These are phyloP conservation scores for Pichia sp. DNA, from an alignment of 1,139 yeast genomes.

Conservation along the genomic window DNA sequence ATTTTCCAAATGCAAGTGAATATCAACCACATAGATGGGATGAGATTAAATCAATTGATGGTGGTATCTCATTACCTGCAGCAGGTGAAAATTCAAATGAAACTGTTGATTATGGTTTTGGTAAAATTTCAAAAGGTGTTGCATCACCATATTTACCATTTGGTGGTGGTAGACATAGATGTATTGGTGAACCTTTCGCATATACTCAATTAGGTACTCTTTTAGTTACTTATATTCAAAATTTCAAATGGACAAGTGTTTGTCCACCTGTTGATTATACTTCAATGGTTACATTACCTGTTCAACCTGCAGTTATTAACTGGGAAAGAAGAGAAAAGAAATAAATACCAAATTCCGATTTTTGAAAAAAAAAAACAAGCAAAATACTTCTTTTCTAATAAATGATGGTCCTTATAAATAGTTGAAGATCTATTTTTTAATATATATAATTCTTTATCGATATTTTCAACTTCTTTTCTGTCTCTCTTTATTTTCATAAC, in stretches of 20 bases:
- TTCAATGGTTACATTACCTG: slow-evolving; percentile 91
- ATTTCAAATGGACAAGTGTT: slow-evolving; percentile 62
- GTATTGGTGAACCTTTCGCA: slow-evolving; percentile 99
- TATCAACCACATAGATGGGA: slow-evolving; percentile 93
- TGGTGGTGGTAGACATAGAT: slow-evolving; percentile 99
- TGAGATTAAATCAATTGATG: slow-evolving; percentile 35
- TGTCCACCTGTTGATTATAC: slow-evolving; percentile 80
- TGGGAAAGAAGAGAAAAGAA: slow-evolving; percentile 46
- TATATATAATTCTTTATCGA: not conserved
- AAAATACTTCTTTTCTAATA: not conserved
- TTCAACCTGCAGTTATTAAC: slow-evolving; percentile 66
- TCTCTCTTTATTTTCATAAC: not conserved
- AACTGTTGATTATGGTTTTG: slow-evolving; percentile 89
- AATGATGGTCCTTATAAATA: not conserved
- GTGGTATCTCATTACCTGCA: slow-evolving; percentile 27
- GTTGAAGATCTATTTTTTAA: not conserved
- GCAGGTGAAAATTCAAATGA: slow-evolving; percentile 37
- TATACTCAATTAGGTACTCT: slow-evolving; percentile 88
- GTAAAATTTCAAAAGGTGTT: slow-evolving; percentile 93
- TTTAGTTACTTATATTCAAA: slow-evolving; percentile 67
- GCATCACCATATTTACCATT: slow-evolving; percentile 93
- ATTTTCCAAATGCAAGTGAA: slow-evolving; percentile 64
- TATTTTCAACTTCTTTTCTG: not conserved
- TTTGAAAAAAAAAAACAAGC: not conserved
- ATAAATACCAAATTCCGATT: not conserved